Evolutionary conservation across 148 eudicot genomes (phyloP).

Genomic region (Selenicereus undatus): DNA sequence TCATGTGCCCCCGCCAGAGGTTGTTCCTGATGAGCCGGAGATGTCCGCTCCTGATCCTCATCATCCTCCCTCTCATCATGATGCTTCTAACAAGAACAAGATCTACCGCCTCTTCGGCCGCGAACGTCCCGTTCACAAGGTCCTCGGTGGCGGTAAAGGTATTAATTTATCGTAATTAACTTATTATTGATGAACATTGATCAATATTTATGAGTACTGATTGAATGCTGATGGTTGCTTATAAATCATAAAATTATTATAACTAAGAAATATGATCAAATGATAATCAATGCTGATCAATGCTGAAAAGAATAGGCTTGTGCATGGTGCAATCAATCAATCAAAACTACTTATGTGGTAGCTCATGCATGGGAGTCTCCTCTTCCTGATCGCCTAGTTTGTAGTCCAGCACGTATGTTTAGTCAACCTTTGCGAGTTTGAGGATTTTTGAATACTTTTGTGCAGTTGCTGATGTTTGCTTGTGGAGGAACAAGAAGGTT

Average conservation of each 20-base stretch:
- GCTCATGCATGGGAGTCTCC: background rate
- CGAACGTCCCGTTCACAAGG: conserved; percentile 60
- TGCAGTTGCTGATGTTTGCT: conserved; percentile 84
- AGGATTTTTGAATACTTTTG: background rate
- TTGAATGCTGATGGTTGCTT: too few relatives aligned
- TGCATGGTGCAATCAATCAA: too few relatives aligned
- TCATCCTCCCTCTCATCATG: background rate
- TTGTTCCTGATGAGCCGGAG: conserved; percentile 22
- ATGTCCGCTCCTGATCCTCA: background rate
- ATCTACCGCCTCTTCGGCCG: conserved; percentile 73
- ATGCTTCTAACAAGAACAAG: conserved; percentile 35
- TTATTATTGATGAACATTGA: background rate
- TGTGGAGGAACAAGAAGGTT: conserved; percentile 92
- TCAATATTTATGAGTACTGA: too few relatives aligned
- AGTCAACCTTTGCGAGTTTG: too few relatives aligned
- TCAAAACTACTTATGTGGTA: too few relatives aligned
- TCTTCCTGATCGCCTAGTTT: background rate
- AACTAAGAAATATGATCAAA: too few relatives aligned
- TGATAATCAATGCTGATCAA: too few relatives aligned
- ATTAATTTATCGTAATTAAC: background rate
- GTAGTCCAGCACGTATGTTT: too few relatives aligned
- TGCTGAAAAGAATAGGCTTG: too few relatives aligned
- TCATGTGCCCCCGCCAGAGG: conserved; percentile 33
- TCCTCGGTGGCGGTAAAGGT: conserved; percentile 83
- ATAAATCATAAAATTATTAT: too few relatives aligned